Evolutionary conservation across 2,329 filamentous ascomycete genomes (phyloP), one percentile per base, ranked within the genome.

Genomic region (Trichophaea hybrida): DNA sequence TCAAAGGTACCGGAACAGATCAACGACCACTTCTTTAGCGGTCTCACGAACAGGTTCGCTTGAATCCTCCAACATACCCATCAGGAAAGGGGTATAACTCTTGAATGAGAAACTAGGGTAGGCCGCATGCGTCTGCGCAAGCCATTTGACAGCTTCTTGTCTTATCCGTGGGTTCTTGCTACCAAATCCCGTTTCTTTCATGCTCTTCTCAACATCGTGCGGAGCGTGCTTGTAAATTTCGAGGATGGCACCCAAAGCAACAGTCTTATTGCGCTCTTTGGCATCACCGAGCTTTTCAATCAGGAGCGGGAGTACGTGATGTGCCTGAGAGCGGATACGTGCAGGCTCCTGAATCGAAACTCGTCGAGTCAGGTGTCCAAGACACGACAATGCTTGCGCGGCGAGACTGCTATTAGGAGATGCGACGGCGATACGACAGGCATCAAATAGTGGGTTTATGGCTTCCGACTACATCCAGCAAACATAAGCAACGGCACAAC

Each of bases 31-130:
- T 58, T 76, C 76, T 74, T 93, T 94, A 63, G 90, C 88, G 40
- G 81, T 80, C 69, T 95, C 89, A 71, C 91, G 82, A 65, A 96
- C 89, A 72, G 82, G 84, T 54, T 86, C 85, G 71, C 95, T 91
- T 7, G 89, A 86, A 71, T 96, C 90, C 73, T 96, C 91, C 46
- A 96, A 78, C 66, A 93, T 80, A 58, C 88, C 84, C 74, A 96
- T 91, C 44, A 96, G 77, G 8, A 80, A 78, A 2, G 87, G 85
- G 1, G 94, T 89, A 70, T 94, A 95, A 68, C 76, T 76, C 63
- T 88, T 85, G 73, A 96, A 96, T 40, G 84, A 83, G 65, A 96
- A 75, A 43, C 81, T 82, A 40, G 62, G 65, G 52, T 64, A 61
- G 38, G 60, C 34, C 37, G 60, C 60, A 60, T 89, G 80, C 73